Percentiles rank a stretch among this genome's conserved stretches.
These are phyloP conservation scores for Volvox carteri DNA, from an alignment of 163 green algal genomes.

Conservation along the genomic window DNA sequence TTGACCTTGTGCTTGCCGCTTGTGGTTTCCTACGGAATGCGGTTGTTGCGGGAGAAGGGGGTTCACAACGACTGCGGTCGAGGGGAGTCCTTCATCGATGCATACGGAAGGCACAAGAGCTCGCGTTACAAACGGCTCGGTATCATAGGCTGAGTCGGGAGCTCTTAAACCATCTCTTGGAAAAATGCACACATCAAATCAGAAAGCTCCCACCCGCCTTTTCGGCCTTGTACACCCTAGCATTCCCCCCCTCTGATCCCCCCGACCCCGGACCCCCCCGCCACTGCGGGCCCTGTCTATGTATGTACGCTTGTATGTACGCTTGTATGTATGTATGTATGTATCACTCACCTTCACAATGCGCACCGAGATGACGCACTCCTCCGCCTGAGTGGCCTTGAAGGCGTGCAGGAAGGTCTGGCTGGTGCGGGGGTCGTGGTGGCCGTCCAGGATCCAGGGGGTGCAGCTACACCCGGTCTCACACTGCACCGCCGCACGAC, in stretches of 20 bases:
- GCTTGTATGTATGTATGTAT: no score
- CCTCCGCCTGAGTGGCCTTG: constrained; percentile 40
- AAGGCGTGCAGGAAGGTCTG: constrained; percentile 56
- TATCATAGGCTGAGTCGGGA: no score
- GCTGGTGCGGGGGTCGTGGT: constrained; percentile 43
- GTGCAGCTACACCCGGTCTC: constrained; percentile 48
- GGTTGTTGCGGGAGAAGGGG: background rate
- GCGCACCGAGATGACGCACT: constrained; percentile 47
- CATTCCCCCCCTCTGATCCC: no score
- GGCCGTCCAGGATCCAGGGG: constrained; percentile 37
- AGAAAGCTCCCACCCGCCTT: background rate
- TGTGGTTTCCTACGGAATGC: background rate
- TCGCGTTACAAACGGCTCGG: no score
- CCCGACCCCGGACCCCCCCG: no score
- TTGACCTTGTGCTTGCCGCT: constrained; percentile 56
- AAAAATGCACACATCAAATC: background rate
- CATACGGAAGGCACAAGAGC: no score
- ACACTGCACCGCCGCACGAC: constrained; percentile 41
- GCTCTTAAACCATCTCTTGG: background rate
- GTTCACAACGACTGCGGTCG: no score
- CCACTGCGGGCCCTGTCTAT: no score
- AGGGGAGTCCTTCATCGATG: no score
- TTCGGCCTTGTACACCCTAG: no score
- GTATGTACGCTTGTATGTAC: no score
- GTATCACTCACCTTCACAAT: constrained; percentile 27